Base-by-base conservation (phyloP, 2,329 filamentous ascomycete species). In the Elsinoe arachidis region DNA sequence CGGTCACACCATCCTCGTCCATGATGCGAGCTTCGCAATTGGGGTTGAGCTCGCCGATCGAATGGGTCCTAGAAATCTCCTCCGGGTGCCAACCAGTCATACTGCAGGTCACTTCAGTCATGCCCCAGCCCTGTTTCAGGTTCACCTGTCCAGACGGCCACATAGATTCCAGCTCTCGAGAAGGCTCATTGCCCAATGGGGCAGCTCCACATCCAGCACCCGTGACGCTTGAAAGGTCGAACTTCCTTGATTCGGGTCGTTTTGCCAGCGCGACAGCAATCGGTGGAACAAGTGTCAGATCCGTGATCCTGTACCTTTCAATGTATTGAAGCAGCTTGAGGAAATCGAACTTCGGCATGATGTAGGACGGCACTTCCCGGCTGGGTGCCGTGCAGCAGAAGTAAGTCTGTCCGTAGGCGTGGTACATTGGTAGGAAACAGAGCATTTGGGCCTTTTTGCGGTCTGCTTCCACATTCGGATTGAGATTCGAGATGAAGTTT, bases 91-190 rank as follows among this genome's bases (percentile, higher is more conserved):
- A 90, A 5, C 77, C 78, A 11, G 87, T 77, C 15, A 80, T 76
- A 0, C 85, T 83, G 69, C 88, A 92, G 0, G 88, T 93, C 2
- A 76, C 72, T 63, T 93, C 89, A 1, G 89, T 93, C 89, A 95
- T 92, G 4, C 90, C 90, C 86, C 88, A 95, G 3, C 88, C 89
- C 46, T 67, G 88, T 66, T 78, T 80, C 26, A 84, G 67, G 62
- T 79, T 78, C 21, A 82, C 70, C 19, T 70, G 66, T 12, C 75
- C 73, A 1, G 62, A 66, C 1, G 73, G 70, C 76, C 83, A 83
- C 58, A 84, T 66, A 58, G 73, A 77, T 67, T 86, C 78, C 9
- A 83, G 78, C 62, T 85, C 82, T 6, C 61, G 64, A 37, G 66
- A 68, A 0, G 72, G 66, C 59, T 76, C 74, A 26, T 67, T 61